Conservation (phyloP, 2,329 filamentous ascomycete species). For the Aspergillus aculeatus region DNA sequence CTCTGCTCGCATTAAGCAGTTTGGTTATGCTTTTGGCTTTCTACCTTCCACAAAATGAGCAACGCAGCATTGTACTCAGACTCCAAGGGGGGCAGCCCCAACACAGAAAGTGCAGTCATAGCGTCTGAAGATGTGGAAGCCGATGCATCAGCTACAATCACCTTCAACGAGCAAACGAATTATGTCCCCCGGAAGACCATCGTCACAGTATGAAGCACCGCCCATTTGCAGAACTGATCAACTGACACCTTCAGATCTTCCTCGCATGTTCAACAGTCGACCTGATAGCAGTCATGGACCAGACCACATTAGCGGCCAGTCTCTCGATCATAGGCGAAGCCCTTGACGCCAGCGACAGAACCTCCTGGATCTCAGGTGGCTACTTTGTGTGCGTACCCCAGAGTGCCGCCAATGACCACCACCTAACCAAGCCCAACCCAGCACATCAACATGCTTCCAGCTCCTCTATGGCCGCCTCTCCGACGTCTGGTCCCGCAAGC, state of each 20-base stretch:
- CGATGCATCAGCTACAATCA: conserved; percentile 13
- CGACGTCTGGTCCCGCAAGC: conserved; percentile 61
- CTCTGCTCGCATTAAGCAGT: too few relatives aligned
- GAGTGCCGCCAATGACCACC: background rate
- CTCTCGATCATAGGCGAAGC: conserved; percentile 55
- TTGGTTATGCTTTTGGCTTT: too few relatives aligned
- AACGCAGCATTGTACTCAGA: background rate
- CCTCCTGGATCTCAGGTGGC: conserved; percentile 56
- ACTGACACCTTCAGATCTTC: conserved; percentile 48
- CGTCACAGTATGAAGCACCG: conserved; percentile 45
- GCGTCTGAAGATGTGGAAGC: background rate
- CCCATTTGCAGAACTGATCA: background rate
- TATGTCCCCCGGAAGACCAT: conserved; percentile 54
- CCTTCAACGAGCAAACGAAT: conserved; percentile 57
- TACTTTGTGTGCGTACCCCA: conserved; percentile 61
- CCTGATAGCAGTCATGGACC: conserved; percentile 57
- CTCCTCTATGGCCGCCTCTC: conserved; percentile 63
- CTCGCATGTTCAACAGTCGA: conserved; percentile 58
- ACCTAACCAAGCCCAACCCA: conserved; percentile 51
- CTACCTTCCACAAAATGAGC: background rate
- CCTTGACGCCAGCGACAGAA: conserved; percentile 50
- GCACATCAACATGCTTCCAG: conserved; percentile 68
- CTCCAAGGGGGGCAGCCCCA: conserved; percentile 3
- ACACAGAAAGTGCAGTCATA: conserved; percentile 1
- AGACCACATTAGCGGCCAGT: conserved; percentile 57